Base-by-base conservation (phyloP, 139 green algal species). In the Auxenochlorella pyrenoidosa region DNA sequence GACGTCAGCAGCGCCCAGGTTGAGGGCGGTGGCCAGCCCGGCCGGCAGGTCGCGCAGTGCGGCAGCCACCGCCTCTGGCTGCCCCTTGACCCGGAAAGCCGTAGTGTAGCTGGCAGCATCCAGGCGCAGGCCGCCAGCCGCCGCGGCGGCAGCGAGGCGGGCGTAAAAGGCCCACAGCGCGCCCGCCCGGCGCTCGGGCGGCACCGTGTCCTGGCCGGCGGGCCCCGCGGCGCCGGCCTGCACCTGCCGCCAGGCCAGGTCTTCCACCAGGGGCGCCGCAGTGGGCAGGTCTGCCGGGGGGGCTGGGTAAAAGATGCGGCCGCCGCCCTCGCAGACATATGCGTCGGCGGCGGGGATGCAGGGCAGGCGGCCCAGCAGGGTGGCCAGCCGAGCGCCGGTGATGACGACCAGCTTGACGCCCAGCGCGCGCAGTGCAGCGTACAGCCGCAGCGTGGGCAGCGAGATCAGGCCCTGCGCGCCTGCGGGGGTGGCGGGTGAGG, bases 301-400 rank as follows among this genome's bases (percentile, higher is more conserved):
- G 40, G 73, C 38, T 12, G 51, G 63, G 73, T 82, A 96, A 68
- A 94, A 96, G 44, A 97, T 95, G 65, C 95, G 90, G 40, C 95
- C 95, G 19, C 95, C 95, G 36, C 95, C 97, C 76, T 97, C 95
- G 81, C 92, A 94, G 3, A 96, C 93, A 83, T 93, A 94, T 19
- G 95, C 95, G 81, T 97, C 95, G 16, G 93, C 94, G 5, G 86
- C 85, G 18, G 95, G 95, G 77, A 97, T 92, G 89, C 91, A 97
- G 5, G 95, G 92, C 75, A 97, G 91, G 28, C 95, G 93, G 88
- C 94, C 93, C 63, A 97, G 92, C 70, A 97, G 75, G n/a, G 95
- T 97, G 26, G 89, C 30, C 26, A 75, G 66, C 5, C 80, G 80
- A 15, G 80, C 80, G 13, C 95, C 95, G 19, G 90, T 92, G 22